Evolutionary conservation across 1,139 yeast genomes (phyloP), one percentile per base, ranked within the genome.

Genomic region (Meyerozyma sp.): DNA sequence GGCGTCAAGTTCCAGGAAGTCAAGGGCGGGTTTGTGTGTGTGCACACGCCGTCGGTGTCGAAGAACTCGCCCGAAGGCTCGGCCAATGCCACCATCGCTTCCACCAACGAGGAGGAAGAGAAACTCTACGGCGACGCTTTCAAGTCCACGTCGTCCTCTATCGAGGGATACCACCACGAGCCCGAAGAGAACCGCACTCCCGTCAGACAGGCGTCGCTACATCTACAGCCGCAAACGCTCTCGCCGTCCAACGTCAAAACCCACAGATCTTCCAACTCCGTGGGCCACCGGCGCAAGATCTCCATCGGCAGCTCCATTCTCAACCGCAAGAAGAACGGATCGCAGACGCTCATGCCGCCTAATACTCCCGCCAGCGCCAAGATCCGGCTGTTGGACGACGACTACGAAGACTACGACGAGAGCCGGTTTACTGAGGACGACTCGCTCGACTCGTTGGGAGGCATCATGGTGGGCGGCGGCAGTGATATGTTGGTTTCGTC

Each of bases 21-120:
- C 21, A 85, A 85, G 57, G 98, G 98, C 45, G 98, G 98, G 0
- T 93, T 93, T 61, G 77, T 87, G 30, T 93, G 98, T 67, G 75
- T 82, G 10, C 93, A 86, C 59, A 74, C 79, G 23, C 82, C 86
- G 5, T 73, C 81, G 1, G 56, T 68, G 26, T 67, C 37, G 37
- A 34, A 34, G 10, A 18, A 2, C 4, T 34, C 37, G 13, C 37
- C 37, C 4, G 53, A 52, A 13, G 49, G 40, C 7, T 45, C 51
- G 3, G 53, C 46, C 11, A 45, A 47, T 16, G 57, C 53, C 8
- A 62, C 62, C 16, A 63, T 63, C 5, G 66, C 60, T 20, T 61
- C 68, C 11, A 60, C 61, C 27, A 56, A 57, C 13, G 74, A 69
- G 45, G 34, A 30, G 20, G 76, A 72, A 44, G 62, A 58, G 39